A percentile compares a stretch with the other conserved stretches of the same genome.
phyloP scores from a whole-genome alignment of 1,284 basidiomycete species.

The Wolfiporia cocos region DNA sequence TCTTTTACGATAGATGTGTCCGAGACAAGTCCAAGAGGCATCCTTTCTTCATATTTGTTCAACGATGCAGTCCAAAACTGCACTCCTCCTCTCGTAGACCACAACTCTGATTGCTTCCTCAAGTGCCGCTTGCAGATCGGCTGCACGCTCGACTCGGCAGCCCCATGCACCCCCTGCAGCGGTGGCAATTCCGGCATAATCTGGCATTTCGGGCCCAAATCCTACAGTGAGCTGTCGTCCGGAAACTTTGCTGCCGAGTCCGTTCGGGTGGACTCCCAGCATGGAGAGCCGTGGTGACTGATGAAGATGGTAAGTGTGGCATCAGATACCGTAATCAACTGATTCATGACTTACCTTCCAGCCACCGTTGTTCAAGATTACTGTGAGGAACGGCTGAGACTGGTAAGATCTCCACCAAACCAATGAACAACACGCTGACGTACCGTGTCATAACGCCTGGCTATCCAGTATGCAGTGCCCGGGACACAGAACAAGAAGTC shows the following conservation, averaged over 20 bases:
- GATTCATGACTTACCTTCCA: constrained; percentile 42
- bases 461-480: constrained; percentile 64
- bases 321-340: neutral
- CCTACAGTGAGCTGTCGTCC: constrained; percentile 51
- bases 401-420: neutral
- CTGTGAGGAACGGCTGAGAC: constrained; percentile 58
- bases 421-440: constrained; percentile 19
- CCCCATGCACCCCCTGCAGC: constrained; percentile 66
- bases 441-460: constrained; percentile 58
- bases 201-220: constrained; percentile 59
- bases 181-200: constrained; percentile 55
- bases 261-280: constrained; percentile 56
- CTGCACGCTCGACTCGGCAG: constrained; percentile 33
- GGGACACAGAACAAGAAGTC: constrained; percentile 64
- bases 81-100: constrained; percentile 51
- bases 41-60: constrained; percentile 29
- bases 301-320: constrained; percentile 7
- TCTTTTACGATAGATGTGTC: no score
- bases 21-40: no score
- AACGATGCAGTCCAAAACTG: constrained; percentile 51
- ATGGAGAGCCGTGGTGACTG: constrained; percentile 59
- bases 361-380: constrained; percentile 67
- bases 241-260: constrained; percentile 41
- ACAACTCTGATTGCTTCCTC: constrained; percentile 49
- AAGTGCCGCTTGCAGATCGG: constrained; percentile 35